Base-by-base conservation (phyloP, 2,329 filamentous ascomycete genomes). In the Cadophora sp. region DNA sequence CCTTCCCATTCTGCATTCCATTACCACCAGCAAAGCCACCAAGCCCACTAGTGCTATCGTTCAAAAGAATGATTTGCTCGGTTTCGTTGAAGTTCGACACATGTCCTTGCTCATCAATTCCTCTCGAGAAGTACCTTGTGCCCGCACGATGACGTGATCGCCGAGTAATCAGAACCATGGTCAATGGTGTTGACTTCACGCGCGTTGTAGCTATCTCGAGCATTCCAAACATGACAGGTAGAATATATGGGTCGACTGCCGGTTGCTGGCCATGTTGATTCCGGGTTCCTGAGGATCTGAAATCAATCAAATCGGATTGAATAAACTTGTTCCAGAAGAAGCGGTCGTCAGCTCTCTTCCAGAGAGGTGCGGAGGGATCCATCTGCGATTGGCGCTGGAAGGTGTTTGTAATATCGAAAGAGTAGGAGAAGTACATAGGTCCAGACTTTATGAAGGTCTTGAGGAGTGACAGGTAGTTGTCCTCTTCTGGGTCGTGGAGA, bases 31-130 rank as follows among this genome's bases (percentile, higher is more conserved):
- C 91, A 79, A 92, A 97, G 7, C 94, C 94, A 50, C 92, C 90
- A 53, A 96, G 81, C 0, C 91, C 91, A 67, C 89, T 89, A 3
- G 87, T 85, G 65, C 83, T 86, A 80, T 98, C 96, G 76, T 98
- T 98, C 73, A 98, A 81, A 46, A 99, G 89, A 69, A 97, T 86
- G 40, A 96, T 85, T 79, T 99, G 96, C 79, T 99, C 96, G 0
- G 96, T 98, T 84, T 99, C 96, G 78, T 99, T 99, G 85, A 95
- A 99, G 79, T 99, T 99, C 73, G 96, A 93, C n/a, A 96, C 96
- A 79, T 98, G 89, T 27, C 96, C 96, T 70, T 96, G 86, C 72
- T 97, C 94, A 77, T 99, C 95, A 58, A 98, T 89, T 62, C 96
- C 96, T 72, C 96, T 90, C 1, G 96, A 97, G 79, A 99, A 96